Conservation (phyloP, 2,329 filamentous ascomycete species). For the Trichoderma afroharzianum region DNA sequence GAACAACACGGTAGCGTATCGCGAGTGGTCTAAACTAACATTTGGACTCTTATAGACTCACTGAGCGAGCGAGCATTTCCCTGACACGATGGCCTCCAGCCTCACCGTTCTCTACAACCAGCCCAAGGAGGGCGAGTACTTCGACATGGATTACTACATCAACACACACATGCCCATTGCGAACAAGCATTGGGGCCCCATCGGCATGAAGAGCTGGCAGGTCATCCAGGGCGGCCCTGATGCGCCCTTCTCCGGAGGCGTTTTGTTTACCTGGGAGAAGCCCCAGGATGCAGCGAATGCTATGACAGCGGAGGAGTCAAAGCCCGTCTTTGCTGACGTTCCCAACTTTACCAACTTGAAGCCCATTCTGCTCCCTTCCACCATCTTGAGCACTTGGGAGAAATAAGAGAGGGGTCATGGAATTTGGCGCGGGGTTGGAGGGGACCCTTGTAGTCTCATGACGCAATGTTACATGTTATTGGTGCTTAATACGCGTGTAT, state of each 20-base stretch:
- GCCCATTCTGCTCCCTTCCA: background rate
- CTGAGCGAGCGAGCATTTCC: background rate
- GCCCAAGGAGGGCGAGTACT: background rate
- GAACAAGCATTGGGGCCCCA: background rate
- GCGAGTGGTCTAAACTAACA: background rate
- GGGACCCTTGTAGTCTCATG: background rate
- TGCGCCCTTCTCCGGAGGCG: background rate
- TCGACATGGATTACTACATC: constrained; percentile 10
- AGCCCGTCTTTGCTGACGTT: background rate
- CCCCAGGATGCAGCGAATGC: background rate
- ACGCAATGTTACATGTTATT: background rate
- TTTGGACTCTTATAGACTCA: background rate
- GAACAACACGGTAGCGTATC: no score
- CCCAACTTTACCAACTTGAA: constrained; percentile 8
- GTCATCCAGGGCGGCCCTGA: background rate
- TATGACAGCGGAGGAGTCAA: background rate
- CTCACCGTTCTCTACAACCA: background rate
- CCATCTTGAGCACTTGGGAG: background rate
- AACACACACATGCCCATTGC: constrained; percentile 8
- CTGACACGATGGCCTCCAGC: constrained; percentile 5
- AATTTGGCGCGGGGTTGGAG: background rate
- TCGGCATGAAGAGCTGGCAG: constrained; percentile 3
- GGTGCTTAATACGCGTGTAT: background rate
- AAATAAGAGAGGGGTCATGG: background rate
- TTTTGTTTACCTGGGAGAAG: background rate